Conservation (phyloP, 169 alveolate species). For the Cryptosporidium xiaoi region DNA sequence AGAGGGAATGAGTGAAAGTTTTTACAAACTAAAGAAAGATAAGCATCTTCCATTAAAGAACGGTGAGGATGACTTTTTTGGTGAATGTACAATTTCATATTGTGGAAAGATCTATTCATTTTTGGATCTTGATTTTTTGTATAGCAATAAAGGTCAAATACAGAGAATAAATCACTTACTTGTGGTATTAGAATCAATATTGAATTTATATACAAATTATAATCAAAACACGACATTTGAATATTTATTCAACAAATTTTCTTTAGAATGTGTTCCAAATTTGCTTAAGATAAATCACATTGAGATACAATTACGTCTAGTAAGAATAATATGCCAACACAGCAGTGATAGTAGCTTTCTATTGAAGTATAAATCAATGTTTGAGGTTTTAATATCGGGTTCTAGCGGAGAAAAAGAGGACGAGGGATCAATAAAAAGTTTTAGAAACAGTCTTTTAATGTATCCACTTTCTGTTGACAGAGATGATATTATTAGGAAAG, state of each 20-base stretch:
- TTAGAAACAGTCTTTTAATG: conserved; percentile 29
- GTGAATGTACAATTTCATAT: too few species aligned
- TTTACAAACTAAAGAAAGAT: conserved; percentile 1
- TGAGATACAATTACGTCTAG: conserved; percentile 22
- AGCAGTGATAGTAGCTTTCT: background rate
- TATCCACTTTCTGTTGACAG: conserved; percentile 43
- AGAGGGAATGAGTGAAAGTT: conserved; percentile 32
- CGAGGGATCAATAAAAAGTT: background rate
- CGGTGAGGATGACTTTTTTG: too few species aligned
- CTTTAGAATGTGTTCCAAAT: conserved; percentile 1
- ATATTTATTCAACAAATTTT: conserved; percentile 9
- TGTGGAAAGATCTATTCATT: too few species aligned
- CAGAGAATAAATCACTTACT: conserved; percentile 6
- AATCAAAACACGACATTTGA: background rate
- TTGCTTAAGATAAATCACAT: conserved; percentile 21
- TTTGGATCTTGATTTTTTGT: background rate
- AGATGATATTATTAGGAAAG: conserved; percentile 2
- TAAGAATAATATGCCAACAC: conserved; percentile 3
- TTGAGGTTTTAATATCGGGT: conserved; percentile 17
- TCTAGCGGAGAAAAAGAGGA: conserved; percentile 1
- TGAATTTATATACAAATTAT: background rate
- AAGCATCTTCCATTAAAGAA: background rate
- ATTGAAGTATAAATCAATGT: conserved; percentile 8
- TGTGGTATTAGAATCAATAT: conserved; percentile 4
- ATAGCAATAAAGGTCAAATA: conserved; percentile 14